Evolutionary conservation across 345 rosid species (phyloP), one percentile per base, ranked within the genome.

Genomic region (Gossypium bickii): DNA sequence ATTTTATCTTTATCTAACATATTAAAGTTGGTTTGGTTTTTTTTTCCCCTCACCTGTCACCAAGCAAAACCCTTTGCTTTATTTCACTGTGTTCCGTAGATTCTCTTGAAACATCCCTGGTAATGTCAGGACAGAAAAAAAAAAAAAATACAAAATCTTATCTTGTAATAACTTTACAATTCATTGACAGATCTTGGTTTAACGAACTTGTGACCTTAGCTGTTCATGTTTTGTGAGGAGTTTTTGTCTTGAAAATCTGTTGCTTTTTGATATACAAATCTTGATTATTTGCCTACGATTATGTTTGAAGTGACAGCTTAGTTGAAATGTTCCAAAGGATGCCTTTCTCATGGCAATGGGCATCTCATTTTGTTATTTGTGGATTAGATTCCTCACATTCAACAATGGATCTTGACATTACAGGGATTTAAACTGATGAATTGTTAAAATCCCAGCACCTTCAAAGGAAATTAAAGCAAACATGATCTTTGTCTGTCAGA

Each of bases 1-100:
- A 48, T 45, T 81, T 68, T 58, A 67, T 76, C 77, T 78, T 41
- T 71, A 13, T 57, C 71, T 65, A 44, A 60, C 81, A 17, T 60
- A 22, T 41, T 76, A 73, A 76, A 82, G 85, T 70, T 77, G 72
- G 20, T 0, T 22, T 7, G 49, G 17, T 18, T 17, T 38, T 38
- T 29, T 2, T 66, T 3, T 0, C 15, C 20, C 12, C 20, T 24
- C 41, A 34, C 41, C 52, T 51, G n/a, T 55, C 18, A 9, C 18
- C 15, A 57, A 20, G 6, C 61, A 57, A 57, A 34, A 6, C 71
- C 63, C 17, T 64, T 74, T 25, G 9, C 74, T 68, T 27, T 25
- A 41, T 70, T 59, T 47, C 38, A 27, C 73, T 52, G 44, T 70
- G 59, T 69, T 71, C 63, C 70, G 7, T n/a, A 47, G 77, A 74